Conservation (phyloP, 306 rosid genomes). For the Gillenia trifoliata region DNA sequence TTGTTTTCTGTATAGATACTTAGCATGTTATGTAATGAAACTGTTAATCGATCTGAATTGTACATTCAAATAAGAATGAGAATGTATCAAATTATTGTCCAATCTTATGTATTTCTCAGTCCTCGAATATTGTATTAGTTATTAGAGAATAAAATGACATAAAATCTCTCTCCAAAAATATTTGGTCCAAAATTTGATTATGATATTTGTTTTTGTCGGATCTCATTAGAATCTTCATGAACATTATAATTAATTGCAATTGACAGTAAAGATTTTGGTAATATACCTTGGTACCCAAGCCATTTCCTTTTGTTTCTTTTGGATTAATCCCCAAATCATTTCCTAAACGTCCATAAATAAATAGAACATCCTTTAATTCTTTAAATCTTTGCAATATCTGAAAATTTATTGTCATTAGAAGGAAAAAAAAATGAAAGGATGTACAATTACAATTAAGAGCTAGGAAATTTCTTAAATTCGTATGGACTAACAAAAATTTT, state of each 20-base stretch:
- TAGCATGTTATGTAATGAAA: not conserved
- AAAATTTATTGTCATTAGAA: not conserved
- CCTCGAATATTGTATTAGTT: not conserved
- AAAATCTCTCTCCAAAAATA: too few species aligned
- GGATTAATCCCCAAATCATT: not conserved
- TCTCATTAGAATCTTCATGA: not conserved
- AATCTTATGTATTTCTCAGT: not conserved
- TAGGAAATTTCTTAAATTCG: not conserved
- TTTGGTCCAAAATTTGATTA: not conserved
- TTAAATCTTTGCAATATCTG: not conserved
- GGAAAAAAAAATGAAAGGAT: not conserved
- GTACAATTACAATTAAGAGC: not conserved
- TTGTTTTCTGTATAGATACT: not conserved
- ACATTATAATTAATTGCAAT: not conserved
- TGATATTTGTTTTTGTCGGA: not conserved
- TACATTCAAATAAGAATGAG: not conserved
- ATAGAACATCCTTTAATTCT: not conserved
- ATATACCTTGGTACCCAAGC: not conserved
- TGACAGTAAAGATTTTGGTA: not conserved
- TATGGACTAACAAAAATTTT: not conserved
- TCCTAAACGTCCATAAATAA: not conserved
- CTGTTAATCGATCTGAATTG: not conserved
- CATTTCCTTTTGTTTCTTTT: not conserved
- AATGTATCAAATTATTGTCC: too few species aligned
- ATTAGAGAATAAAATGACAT: not conserved